Evolutionary conservation across 495 filamentous ascomycete genomes (phyloP), one percentile per base, ranked within the genome.

Genomic region (Podospora didyma): DNA sequence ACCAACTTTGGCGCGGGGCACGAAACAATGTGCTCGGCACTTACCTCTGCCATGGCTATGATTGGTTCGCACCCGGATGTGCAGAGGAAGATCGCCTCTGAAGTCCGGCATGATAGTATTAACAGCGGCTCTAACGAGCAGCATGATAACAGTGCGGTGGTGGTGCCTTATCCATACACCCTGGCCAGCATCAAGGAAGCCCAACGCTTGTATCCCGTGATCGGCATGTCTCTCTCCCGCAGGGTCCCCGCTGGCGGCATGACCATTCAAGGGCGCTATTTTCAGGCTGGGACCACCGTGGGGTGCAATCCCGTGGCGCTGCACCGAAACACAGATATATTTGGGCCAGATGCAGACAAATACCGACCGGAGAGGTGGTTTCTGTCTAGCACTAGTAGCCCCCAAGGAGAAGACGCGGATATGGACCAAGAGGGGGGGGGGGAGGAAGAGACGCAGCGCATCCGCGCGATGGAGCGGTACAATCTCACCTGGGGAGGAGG

Each of bases 161-260:
- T n/a, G n/a, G n/a, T n/a, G n/a, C n/a, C n/a, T n/a, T n/a, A n/a
- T 2, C 47, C 2, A 48, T 88, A 86, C 59, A 79, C 85, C 9
- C 75, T 82, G 35, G 82, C 86, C 0, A 73, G 77, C 11, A 77
- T 88, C 59, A 84, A 84, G 55, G 87, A 90, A 63, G 72, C 80
- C 0, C 78, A 87, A 58, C 78, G 86, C 0, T 51, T 88, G 5
- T 75, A 86, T 61, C 82, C 87, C 0, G 79, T 82, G 3, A 74
- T 81, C 14, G 78, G 78, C 1, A 75, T 86, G 49, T 70, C 79
- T 0, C 73, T 87, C 7, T 77, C 85, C 51, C 77, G 84, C 17
- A 72, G 75, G 34, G 82, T 86, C 0, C 84, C 82, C 3, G 63
- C 55, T 7, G 70, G 73, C 17, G 82, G 79, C 0, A 61, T 78